Base-by-base conservation (phyloP, 2,329 filamentous ascomycete genomes). In the Aurifilum marmelostoma region DNA sequence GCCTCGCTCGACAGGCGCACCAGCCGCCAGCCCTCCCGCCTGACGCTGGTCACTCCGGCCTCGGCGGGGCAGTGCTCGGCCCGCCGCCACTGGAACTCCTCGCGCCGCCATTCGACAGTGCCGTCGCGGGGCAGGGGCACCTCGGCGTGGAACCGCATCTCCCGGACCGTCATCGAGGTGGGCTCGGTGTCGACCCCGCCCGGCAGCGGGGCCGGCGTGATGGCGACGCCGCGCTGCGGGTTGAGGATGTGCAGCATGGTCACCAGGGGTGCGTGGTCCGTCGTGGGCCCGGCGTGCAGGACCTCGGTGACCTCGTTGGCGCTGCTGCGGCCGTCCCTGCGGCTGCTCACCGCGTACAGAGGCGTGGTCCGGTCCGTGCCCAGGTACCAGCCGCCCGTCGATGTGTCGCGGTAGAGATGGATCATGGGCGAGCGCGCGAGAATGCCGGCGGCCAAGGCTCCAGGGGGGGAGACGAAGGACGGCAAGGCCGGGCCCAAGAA, bases 71-170 rank as follows among this genome's bases (percentile, higher is more conserved):
- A 69, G 56, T 79, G 79, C 43, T 73, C 73, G 69, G 77, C 79
- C 69, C 78, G 75, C 2, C 81, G 79, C 83, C 83, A 84, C 75
- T 83, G 79, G 71, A 82, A 84, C 24, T 71, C 62, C 72, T 83
- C 82, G 16, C 18, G 47, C 24, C 63, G 66, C 29, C 72, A 69
- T 29, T 68, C 66, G n/a, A 67, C 56, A 29, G 47, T 4, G 34
- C 34, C 34, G 34, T 34, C 8, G 56, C 39, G n/a, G 37, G 72
- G 73, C 60, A 74, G 68, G 43, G 76, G 74, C 39, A 80, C 75
- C 67, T 80, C 77, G 65, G 82, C 75, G 50, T 71, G 60, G 69
- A 83, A 81, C n/a, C 4, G 29, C 41, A 69, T 64, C 34, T 34
- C 34, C 16, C 41, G 50, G 7, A 58, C n/a, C 37, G 21, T 54